phyloP scores from a whole-genome alignment of 768 basidiomycete species.

The Hortiboletus flavorubellus region DNA sequence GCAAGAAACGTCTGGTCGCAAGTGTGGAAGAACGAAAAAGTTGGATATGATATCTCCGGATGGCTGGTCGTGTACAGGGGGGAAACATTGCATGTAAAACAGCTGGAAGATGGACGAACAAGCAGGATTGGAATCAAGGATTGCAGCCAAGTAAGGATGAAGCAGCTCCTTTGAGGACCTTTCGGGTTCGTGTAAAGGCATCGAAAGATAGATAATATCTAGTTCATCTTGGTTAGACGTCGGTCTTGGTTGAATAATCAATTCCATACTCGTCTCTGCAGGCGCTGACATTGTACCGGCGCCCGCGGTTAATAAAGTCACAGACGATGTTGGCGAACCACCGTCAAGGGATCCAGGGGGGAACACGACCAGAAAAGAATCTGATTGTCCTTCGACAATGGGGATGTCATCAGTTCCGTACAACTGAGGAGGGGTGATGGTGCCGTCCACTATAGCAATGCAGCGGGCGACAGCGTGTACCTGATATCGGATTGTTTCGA shows the following conservation, averaged over 20 bases:
- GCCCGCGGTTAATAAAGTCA: conserved; percentile 65
- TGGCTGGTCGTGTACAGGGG: not conserved
- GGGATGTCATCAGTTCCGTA: conserved; percentile 21
- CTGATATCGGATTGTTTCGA: not conserved
- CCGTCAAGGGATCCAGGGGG: conserved; percentile 57
- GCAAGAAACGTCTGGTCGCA: conserved; percentile 43
- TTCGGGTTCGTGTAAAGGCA: conserved; percentile 39
- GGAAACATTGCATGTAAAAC: conserved; percentile 51
- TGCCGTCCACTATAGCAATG: conserved; percentile 48
- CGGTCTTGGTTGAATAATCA: not conserved
- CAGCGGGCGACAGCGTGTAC: conserved; percentile 39
- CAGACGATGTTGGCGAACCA: conserved; percentile 48
- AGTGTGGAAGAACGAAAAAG: conserved; percentile 23
- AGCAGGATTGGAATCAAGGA: conserved; percentile 30
- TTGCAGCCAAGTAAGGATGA: conserved; percentile 54
- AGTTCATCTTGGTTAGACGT: conserved; percentile 2
- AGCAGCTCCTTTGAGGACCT: conserved; percentile 38
- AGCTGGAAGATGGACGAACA: conserved; percentile 42
- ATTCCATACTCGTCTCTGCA: conserved; percentile 51
- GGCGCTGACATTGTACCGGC: conserved; percentile 75
- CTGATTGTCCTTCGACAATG: conserved; percentile 31
- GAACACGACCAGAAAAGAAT: conserved; percentile 71
- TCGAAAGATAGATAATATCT: conserved; percentile 62
- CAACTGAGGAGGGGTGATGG: conserved; percentile 25
- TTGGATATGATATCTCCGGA: not conserved